Conservation (phyloP, 1,139 yeast species). For the Scheffersomyces stambukii region DNA sequence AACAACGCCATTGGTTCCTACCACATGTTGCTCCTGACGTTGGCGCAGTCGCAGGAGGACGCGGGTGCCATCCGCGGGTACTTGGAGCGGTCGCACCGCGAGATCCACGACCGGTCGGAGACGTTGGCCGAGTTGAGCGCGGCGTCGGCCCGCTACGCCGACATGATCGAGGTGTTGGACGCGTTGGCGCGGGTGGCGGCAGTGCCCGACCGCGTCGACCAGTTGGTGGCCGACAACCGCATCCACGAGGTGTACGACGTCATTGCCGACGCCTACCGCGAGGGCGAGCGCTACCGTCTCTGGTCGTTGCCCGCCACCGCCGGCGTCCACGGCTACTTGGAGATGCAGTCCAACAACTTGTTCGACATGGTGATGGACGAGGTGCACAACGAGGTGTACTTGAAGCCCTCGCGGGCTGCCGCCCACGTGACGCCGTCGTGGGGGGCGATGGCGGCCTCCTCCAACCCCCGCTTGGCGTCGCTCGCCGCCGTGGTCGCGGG, state of each 20-base stretch:
- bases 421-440: slow-evolving; percentile 17
- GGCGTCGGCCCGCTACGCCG: slow-evolving; percentile 58
- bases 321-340: slow-evolving; percentile 54
- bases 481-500: slow-evolving; percentile 32
- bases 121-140: slow-evolving; percentile 61
- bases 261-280: slow-evolving; percentile 50
- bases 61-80: slow-evolving; percentile 48
- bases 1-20: slow-evolving; percentile 80
- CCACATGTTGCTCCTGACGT: slow-evolving; percentile 52
- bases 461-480: slow-evolving; percentile 31
- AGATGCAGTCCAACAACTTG: slow-evolving; percentile 58
- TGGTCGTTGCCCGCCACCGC: slow-evolving; percentile 62
- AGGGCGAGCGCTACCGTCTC: slow-evolving; percentile 56
- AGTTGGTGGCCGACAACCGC: slow-evolving; percentile 59
- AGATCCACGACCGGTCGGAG: slow-evolving; percentile 52
- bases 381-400: slow-evolving; percentile 65
- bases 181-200: slow-evolving; percentile 61
- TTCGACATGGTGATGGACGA: slow-evolving; percentile 77
- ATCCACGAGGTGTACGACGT: slow-evolving; percentile 67
- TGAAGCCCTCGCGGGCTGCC: slow-evolving; percentile 31
- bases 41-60: slow-evolving; percentile 55
- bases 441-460: slow-evolving; percentile 25
- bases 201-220: slow-evolving; percentile 64
- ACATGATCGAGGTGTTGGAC: slow-evolving; percentile 67
- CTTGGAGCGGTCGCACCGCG: slow-evolving; percentile 48